These are phyloP conservation scores for Phialocephala subalpina DNA, from an alignment of 2,329 filamentous ascomycete species.

Conservation along the genomic window DNA sequence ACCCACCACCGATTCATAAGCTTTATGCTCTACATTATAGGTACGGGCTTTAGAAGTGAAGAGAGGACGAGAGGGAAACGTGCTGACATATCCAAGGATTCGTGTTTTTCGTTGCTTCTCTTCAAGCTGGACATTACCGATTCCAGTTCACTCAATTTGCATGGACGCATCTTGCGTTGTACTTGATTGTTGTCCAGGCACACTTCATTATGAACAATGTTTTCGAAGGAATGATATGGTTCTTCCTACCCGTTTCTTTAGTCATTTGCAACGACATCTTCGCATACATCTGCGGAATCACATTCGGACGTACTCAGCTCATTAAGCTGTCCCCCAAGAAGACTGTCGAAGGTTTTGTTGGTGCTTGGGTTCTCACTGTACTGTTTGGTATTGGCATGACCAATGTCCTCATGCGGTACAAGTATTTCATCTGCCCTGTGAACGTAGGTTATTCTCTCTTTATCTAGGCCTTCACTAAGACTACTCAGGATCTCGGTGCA, in stretches of 20 bases:
- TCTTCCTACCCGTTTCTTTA: slow-evolving; percentile 92
- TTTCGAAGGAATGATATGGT: slow-evolving; percentile 99
- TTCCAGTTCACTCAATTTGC: slow-evolving; percentile 99
- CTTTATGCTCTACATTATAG: slow-evolving; percentile 97
- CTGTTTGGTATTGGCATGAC: slow-evolving; percentile 84
- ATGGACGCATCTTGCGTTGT: slow-evolving; percentile 99
- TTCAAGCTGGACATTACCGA: slow-evolving; percentile 95
- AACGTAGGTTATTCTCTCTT: slow-evolving; percentile 62
- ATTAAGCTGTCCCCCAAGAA: slow-evolving; percentile 99
- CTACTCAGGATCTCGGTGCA: slow-evolving; percentile 77
- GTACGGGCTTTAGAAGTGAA: slow-evolving; percentile 51
- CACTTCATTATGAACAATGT: slow-evolving; percentile 99
- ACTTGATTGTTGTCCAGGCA: slow-evolving; percentile 95
- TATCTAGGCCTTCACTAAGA: slow-evolving; percentile 27
- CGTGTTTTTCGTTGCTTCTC: slow-evolving; percentile 94
- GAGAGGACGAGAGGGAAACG: neutral
- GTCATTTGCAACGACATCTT: slow-evolving; percentile 99
- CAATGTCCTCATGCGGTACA: slow-evolving; percentile 85
- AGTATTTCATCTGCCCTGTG: slow-evolving; percentile 98
- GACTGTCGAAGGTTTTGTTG: slow-evolving; percentile 97
- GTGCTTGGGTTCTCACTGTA: slow-evolving; percentile 95
- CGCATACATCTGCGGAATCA: slow-evolving; percentile 96
- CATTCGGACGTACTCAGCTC: slow-evolving; percentile 93
- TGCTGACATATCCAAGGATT: slow-evolving; percentile 70
- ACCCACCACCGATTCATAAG: slow-evolving; percentile 99